A percentile compares a stretch with the other conserved stretches of the same genome.
These are phyloP conservation scores for Monosporascus sp. DNA, from an alignment of 2,329 filamentous ascomycete genomes.

Conservation along the genomic window DNA sequence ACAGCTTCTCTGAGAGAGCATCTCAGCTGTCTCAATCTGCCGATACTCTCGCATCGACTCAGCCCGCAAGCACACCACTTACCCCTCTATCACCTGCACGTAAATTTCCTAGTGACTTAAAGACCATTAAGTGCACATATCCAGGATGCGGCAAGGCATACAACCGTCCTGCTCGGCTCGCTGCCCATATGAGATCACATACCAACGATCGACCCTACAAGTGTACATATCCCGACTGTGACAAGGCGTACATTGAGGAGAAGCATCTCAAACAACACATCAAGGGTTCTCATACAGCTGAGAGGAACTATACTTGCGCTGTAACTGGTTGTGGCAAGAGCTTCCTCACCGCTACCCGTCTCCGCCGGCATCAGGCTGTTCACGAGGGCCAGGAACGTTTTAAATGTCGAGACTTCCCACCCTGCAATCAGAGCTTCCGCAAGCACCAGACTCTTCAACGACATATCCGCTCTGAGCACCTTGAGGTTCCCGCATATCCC, in stretches of 20 bases:
- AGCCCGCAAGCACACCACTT: conserved; percentile 34
- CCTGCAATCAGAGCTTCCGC: conserved; percentile 73
- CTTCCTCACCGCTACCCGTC: conserved; percentile 73
- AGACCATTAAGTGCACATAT: conserved; percentile 71
- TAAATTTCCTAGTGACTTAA: conserved; percentile 64
- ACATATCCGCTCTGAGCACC: conserved; percentile 73
- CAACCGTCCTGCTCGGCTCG: conserved; percentile 76
- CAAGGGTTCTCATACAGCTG: conserved; percentile 70
- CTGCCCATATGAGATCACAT: conserved; percentile 77
- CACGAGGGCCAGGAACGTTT: conserved; percentile 75
- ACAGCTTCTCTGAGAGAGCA: conserved; percentile 7
- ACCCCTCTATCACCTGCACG: conserved; percentile 46
- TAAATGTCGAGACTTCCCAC: conserved; percentile 62
- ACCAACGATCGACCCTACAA: conserved; percentile 76
- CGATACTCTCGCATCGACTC: conserved; percentile 9
- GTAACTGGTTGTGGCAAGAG: conserved; percentile 69
- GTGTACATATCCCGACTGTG: conserved; percentile 65
- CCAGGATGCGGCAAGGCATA: conserved; percentile 75
- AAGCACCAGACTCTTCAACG: conserved; percentile 82
- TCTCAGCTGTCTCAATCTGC: conserved; percentile 12
- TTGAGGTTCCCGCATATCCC: conserved; percentile 63
- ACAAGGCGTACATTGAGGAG: conserved; percentile 79
- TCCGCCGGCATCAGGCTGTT: conserved; percentile 71
- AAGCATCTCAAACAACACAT: conserved; percentile 84
- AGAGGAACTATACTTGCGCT: conserved; percentile 66